Base-by-base conservation (phyloP, 495 filamentous ascomycete species). In the Chaetomium tenue region DNA sequence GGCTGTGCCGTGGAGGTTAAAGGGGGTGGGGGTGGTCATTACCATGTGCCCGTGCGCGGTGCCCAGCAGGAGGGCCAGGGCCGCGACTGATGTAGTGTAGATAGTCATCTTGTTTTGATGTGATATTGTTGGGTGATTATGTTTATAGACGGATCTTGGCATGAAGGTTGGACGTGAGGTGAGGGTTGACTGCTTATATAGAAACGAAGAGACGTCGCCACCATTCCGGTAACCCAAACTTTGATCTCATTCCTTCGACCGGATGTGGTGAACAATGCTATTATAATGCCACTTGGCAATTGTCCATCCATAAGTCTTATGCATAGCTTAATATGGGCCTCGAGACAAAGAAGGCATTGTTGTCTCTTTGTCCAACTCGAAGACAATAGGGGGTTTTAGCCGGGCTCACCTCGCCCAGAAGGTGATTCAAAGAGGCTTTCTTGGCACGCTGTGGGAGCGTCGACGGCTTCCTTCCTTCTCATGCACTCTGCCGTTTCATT, bases 21-120 rank as follows among this genome's bases (percentile, higher is more conserved):
- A 93, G 0, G 71, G 66, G 9, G 58, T 61, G 1, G 70, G 70
- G 0, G 55, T 68, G 61, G 63, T 68, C 70, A 73, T 70, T 33
- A 73, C 61, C 60, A 71, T 66, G 44, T 73, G 71, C 56, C 33
- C 64, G 25, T 50, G 60, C 22, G 61, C 47, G 16, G 25, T 13
- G 56, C 64, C 58, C 3, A 58, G 11, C 30, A 65, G 57, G 57
- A 61, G 44, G 42, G 61, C 51, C 37, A 66, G 40, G 60, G 58
- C 28, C 25, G 59, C 20, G 40, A 20, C 20, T 8, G 59, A 1
- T 7, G 46, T 28, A 13, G 57, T 47, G 22, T 22, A 60, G 28
- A 50, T 51, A 25, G 44, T 22, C 40, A 58, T 44, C 2, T 40
- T 57, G 52, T 20, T 9, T 44, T 18, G 30, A 33, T 33, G 33